phyloP scores from a whole-genome alignment of 805 yeast species.

The Blastobotrys mokoenaii region DNA sequence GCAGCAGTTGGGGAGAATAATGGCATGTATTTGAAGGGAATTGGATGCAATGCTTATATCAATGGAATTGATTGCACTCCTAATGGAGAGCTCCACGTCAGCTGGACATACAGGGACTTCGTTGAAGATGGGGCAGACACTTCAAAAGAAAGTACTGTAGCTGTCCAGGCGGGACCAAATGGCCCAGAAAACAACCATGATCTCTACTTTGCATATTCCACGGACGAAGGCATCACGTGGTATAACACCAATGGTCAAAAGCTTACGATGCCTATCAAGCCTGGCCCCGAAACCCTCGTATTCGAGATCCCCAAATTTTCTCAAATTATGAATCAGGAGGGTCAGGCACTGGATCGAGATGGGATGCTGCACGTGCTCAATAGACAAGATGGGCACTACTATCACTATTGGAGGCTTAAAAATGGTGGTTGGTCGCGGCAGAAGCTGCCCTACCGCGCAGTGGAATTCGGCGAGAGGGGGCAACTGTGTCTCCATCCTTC shows the following conservation, averaged over 20 bases:
- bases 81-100: constrained; percentile 11
- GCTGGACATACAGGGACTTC: constrained; percentile 20
- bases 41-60: constrained; percentile 17
- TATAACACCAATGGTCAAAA: constrained; percentile 7
- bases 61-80: constrained; percentile 16
- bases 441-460: neutral
- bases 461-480: constrained; percentile 1
- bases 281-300: constrained; percentile 2
- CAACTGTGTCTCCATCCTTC: neutral
- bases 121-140: constrained; percentile 16
- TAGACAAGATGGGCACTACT: constrained; percentile 14
- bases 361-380: constrained; percentile 18
- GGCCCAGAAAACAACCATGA: constrained; percentile 23
- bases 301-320: constrained; percentile 8
- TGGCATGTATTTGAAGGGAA: constrained; percentile 15
- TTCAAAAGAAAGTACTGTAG: neutral
- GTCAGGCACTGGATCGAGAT: constrained; percentile 14
- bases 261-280: constrained; percentile 12
- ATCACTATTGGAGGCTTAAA: constrained; percentile 11
- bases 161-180: constrained; percentile 19
- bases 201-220: constrained; percentile 17
- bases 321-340: constrained; percentile 22
- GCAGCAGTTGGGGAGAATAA: constrained; percentile 7
- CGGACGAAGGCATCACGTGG: constrained; percentile 20
- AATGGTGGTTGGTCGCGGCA: neutral